phyloP scores from a whole-genome alignment of 2,329 filamentous ascomycete species.

The Plectosphaerella plurivora region DNA sequence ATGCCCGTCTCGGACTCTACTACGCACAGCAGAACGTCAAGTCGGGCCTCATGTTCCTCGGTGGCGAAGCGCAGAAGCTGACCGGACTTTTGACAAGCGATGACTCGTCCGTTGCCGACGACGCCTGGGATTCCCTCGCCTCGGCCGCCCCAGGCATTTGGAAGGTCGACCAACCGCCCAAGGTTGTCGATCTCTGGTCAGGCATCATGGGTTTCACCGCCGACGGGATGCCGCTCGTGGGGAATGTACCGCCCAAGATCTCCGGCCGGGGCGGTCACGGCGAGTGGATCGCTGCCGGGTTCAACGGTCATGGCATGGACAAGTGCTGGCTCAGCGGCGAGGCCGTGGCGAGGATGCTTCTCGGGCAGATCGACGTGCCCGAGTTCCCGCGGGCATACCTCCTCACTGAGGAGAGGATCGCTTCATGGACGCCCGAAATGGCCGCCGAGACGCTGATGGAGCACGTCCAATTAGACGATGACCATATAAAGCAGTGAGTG shows the following conservation, averaged over 20 bases:
- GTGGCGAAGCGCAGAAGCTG: conserved; percentile 3
- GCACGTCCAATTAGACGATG: background rate
- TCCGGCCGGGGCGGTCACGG: conserved; percentile 11
- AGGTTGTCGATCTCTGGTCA: conserved; percentile 16
- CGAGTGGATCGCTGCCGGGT: conserved; percentile 24
- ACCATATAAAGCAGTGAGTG: too few species aligned
- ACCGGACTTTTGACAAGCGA: conserved; percentile 3
- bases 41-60: conserved; percentile 4
- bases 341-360: conserved; percentile 16
- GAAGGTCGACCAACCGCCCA: background rate
- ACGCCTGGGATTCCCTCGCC: background rate
- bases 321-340: conserved; percentile 20
- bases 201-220: conserved; percentile 23
- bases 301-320: conserved; percentile 23
- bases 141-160: conserved; percentile 1
- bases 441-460: background rate
- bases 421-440: background rate
- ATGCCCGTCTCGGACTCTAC: background rate
- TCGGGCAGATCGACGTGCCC: background rate
- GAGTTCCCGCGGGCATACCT: background rate
- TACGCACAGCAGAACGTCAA: conserved; percentile 7
- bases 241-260: conserved; percentile 10
- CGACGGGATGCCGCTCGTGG: conserved; percentile 20
- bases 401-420: background rate
- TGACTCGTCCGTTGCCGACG: background rate